Conservation (phyloP, 2,329 filamentous ascomycete species). For the Nigrograna mackinnonii region DNA sequence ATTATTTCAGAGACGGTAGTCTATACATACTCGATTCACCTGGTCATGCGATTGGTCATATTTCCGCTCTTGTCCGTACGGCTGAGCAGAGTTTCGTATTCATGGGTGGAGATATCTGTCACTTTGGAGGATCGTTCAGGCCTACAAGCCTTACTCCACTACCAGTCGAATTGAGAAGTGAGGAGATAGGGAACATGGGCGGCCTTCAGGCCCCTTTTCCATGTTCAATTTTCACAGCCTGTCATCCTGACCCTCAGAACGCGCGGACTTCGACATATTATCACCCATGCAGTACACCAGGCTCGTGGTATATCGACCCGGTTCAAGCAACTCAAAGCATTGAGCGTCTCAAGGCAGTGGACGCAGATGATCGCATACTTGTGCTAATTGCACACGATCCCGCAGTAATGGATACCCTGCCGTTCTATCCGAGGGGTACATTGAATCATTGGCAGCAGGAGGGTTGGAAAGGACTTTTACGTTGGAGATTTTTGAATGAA, state of each 20-base stretch:
- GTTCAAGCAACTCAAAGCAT: neutral
- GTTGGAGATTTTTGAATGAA: neutral
- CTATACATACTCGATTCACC: conserved; percentile 57
- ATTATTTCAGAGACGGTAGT: conserved; percentile 57
- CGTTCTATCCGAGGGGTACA: neutral
- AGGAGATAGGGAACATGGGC: too few relatives aligned
- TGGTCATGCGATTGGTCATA: conserved; percentile 52
- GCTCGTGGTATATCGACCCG: neutral
- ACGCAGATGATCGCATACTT: neutral
- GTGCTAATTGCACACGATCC: neutral
- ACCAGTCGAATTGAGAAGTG: neutral
- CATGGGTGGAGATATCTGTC: conserved; percentile 2
- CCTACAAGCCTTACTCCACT: neutral
- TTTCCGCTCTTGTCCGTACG: conserved; percentile 50
- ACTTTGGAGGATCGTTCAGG: conserved; percentile 1
- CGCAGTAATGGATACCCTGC: neutral
- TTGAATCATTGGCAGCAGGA: neutral
- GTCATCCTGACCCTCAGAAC: neutral
- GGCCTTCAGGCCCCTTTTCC: neutral
- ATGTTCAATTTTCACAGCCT: neutral
- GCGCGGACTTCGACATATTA: neutral
- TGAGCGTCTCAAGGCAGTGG: neutral
- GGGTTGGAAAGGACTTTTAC: neutral
- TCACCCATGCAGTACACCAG: neutral
- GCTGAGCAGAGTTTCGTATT: conserved; percentile 4